These are phyloP conservation scores for Saksenaea vasiformis DNA, from an alignment of 371 early-diverging fungal species.

Conservation along the genomic window DNA sequence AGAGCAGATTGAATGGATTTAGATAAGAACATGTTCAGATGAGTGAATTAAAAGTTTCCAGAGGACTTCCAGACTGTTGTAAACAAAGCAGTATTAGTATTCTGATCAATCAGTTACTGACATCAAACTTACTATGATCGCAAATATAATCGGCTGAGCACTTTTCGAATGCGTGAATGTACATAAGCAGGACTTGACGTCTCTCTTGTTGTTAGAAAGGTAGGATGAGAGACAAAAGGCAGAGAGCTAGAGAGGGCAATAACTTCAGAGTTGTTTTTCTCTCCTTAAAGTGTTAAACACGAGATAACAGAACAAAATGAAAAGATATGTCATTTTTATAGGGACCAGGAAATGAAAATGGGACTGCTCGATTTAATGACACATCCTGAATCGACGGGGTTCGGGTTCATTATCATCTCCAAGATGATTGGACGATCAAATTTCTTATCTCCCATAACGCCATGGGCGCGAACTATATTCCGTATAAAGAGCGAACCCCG, in stretches of 20 bases:
- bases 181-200: constrained; percentile 57
- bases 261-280: not conserved
- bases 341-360: not conserved
- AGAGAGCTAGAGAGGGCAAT: not conserved
- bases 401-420: too few relatives aligned
- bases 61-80: constrained; percentile 60
- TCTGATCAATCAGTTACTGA: not conserved
- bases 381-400: not conserved
- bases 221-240: not conserved
- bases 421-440: too few relatives aligned
- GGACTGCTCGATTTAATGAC: constrained; percentile 1
- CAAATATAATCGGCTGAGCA: constrained; percentile 83
- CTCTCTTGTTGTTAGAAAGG: constrained; percentile 8
- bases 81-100: not conserved
- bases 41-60: constrained; percentile 32
- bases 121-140: constrained; percentile 65
- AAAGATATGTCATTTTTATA: not conserved
- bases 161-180: constrained; percentile 80
- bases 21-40: constrained; percentile 1
- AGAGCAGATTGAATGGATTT: constrained; percentile 6
- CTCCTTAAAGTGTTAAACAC: not conserved
- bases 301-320: not conserved
- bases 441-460: too few relatives aligned
- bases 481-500: too few relatives aligned
- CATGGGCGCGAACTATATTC: too few relatives aligned